phyloP scores from a whole-genome alignment of 345 rosid genomes.

The Gossypium mustelinum region DNA sequence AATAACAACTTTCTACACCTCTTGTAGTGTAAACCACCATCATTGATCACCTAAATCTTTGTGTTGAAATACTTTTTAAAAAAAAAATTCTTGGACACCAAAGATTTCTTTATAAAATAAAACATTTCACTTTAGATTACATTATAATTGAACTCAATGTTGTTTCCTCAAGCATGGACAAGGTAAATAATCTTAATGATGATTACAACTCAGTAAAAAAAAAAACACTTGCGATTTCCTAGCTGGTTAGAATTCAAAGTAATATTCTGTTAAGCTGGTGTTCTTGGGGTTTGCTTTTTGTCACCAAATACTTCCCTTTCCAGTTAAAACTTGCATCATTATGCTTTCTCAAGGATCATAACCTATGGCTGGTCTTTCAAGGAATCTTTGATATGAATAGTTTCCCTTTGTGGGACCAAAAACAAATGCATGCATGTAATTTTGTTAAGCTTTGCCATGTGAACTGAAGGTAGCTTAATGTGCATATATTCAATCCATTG shows the following conservation, averaged over 20 bases:
- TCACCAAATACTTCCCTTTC: background rate
- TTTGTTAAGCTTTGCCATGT: slow-evolving; percentile 17
- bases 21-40: too few species aligned
- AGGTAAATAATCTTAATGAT: background rate
- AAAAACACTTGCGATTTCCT: background rate
- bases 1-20: too few species aligned
- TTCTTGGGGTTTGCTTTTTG: slow-evolving; percentile 6
- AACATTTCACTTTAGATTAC: background rate
- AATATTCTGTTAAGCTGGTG: background rate
- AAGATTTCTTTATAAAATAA: too few species aligned
- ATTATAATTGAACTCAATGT: slow-evolving; percentile 6
- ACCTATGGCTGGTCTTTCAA: slow-evolving; percentile 18
- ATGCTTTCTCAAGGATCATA: slow-evolving; percentile 8
- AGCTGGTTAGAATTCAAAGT: background rate
- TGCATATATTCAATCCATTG: slow-evolving; percentile 11
- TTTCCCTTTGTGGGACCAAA: slow-evolving; percentile 19
- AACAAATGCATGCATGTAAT: background rate
- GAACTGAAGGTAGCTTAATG: slow-evolving; percentile 7
- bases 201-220: background rate
- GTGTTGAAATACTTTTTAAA: too few species aligned
- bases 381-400: slow-evolving; percentile 16
- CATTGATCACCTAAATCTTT: too few species aligned
- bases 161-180: background rate
- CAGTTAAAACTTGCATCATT: slow-evolving; percentile 1
- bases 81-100: too few species aligned